Evolutionary conservation across 208 protist genomes (phyloP).

Genomic region (Blechomonas ayalai): DNA sequence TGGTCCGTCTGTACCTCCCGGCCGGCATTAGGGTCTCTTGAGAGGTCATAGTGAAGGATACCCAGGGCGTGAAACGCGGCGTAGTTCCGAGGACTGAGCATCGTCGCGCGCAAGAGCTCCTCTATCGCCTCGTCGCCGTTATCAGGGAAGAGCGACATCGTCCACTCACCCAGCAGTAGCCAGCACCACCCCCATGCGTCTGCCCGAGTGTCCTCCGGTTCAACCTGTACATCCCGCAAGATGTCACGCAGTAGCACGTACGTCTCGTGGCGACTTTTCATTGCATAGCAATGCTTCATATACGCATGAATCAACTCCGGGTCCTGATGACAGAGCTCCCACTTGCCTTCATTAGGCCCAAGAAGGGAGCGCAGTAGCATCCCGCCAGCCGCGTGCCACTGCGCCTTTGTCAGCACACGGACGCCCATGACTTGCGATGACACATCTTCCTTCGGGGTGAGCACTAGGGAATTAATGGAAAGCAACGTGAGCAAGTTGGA

Average conservation of each 20-base stretch:
- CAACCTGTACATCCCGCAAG: conserved; percentile 41
- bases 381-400: conserved; percentile 67
- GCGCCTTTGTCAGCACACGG: conserved; percentile 71
- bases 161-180: conserved; percentile 85
- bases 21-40: conserved; percentile 50
- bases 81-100: conserved; percentile 63
- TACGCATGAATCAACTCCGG: conserved; percentile 86
- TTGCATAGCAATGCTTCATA: conserved; percentile 65
- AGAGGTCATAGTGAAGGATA: conserved; percentile 84
- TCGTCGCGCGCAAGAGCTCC: conserved; percentile 53
- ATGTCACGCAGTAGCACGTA: conserved; percentile 60
- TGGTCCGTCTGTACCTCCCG: conserved; percentile 51
- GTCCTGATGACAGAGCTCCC: conserved; percentile 48
- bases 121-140: conserved; percentile 73
- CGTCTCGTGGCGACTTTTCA: conserved; percentile 45
- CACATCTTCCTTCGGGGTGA: conserved; percentile 88
- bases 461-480: conserved; percentile 93
- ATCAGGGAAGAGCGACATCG: conserved; percentile 71
- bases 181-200: conserved; percentile 79
- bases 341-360: conserved; percentile 17
- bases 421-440: conserved; percentile 95
- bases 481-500: conserved; percentile 93
- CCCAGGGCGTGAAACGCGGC: conserved; percentile 80
- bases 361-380: conserved; percentile 62
- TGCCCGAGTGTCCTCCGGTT: conserved; percentile 18